Evolutionary conservation across 768 basidiomycete species (phyloP).

Genomic region (Serendipita indica): DNA sequence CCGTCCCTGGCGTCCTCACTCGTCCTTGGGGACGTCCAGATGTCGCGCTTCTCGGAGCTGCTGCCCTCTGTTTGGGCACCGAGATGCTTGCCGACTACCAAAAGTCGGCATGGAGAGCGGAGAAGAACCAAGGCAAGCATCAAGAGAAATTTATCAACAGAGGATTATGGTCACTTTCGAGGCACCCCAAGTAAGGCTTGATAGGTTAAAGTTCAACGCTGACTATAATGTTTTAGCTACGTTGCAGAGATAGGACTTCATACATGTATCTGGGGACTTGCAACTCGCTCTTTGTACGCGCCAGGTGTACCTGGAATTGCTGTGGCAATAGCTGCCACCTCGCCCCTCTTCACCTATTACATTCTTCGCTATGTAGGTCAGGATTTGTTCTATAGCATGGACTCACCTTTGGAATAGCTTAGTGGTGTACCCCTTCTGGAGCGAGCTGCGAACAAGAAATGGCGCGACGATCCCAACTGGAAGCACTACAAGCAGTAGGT

Average conservation of each 20-base stretch:
- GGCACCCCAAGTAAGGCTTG: slow-evolving; percentile 54
- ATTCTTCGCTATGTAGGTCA: slow-evolving; percentile 36
- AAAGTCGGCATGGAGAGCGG: slow-evolving; percentile 46
- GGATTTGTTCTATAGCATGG: neutral
- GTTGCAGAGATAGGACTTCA: slow-evolving; percentile 58
- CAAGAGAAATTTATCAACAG: slow-evolving; percentile 53
- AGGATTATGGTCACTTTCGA: slow-evolving; percentile 50
- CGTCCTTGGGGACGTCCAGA: slow-evolving; percentile 41
- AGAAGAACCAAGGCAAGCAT: slow-evolving; percentile 47
- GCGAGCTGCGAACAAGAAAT: slow-evolving; percentile 39
- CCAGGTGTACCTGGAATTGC: slow-evolving; percentile 32
- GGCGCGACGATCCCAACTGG: slow-evolving; percentile 39
- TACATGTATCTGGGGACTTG: slow-evolving; percentile 48
- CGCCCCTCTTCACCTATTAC: slow-evolving; percentile 50
- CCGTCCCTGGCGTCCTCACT: slow-evolving; percentile 34
- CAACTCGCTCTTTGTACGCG: slow-evolving; percentile 33
- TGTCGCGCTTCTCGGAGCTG: slow-evolving; percentile 38
- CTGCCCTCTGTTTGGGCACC: slow-evolving; percentile 39
- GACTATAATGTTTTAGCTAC: slow-evolving; percentile 32
- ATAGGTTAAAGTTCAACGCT: neutral
- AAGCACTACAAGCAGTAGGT: slow-evolving; percentile 42
- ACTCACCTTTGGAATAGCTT: slow-evolving; percentile 24
- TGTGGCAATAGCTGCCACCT: slow-evolving; percentile 33
- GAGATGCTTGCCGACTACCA: slow-evolving; percentile 52
- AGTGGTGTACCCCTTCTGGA: slow-evolving; percentile 65